phyloP scores from a whole-genome alignment of 1,139 yeast species.

The Protomyces inouyei region DNA sequence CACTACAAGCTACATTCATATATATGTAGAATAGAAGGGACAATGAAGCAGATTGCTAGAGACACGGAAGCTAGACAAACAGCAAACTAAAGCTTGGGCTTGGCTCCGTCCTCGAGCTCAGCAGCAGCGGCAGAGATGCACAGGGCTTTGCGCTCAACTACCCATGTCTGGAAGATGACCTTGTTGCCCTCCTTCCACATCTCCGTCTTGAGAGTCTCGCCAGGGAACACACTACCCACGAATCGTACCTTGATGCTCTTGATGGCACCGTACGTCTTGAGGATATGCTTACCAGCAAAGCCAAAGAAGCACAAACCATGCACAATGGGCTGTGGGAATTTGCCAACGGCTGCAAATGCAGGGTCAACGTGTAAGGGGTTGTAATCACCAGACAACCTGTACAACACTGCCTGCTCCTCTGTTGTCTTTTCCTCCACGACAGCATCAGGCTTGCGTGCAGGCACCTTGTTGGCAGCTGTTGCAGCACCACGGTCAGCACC shows the following conservation, averaged over 20 bases:
- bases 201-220: constrained; percentile 73
- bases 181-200: constrained; percentile 74
- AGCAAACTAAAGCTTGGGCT: constrained; percentile 1
- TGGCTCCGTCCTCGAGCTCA: constrained; percentile 44
- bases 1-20: background rate
- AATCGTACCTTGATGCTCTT: constrained; percentile 87
- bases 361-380: constrained; percentile 97
- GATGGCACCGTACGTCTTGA: constrained; percentile 75
- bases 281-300: constrained; percentile 66
- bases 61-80: no score
- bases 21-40: background rate
- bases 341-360: constrained; percentile 78
- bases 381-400: constrained; percentile 88
- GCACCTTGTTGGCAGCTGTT: constrained; percentile 60
- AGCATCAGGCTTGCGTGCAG: constrained; percentile 64
- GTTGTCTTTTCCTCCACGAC: constrained; percentile 56
- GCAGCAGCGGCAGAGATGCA: constrained; percentile 89
- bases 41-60: background rate
- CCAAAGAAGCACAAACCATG: constrained; percentile 93
- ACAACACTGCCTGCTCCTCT: constrained; percentile 77
- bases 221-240: constrained; percentile 93
- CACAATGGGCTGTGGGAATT: constrained; percentile 71
- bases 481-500: constrained; percentile 60
- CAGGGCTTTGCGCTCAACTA: constrained; percentile 68
- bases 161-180: constrained; percentile 77